Evolutionary conservation across 164 flowering plant species (phyloP), one percentile per base, ranked within the genome.

Genomic region (Warburgia ugandensis): DNA sequence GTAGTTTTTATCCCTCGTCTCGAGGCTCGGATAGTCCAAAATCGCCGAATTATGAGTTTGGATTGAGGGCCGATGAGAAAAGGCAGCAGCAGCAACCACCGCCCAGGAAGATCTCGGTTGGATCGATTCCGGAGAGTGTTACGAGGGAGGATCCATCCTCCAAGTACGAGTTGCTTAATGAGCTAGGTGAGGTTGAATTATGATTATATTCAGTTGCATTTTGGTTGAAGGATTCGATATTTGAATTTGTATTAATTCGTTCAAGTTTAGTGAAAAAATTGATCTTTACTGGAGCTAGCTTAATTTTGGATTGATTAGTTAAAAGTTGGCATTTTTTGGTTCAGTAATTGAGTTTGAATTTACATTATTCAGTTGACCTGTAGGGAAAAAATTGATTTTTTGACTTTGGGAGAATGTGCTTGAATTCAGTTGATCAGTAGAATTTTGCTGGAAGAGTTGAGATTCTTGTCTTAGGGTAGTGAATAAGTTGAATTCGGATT

Each of bases 161-260:
- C 4, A 94, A 84, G 79, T 94, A 89, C 49, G 94, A 86, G 45
- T 67, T 89, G 74, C 88, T 89, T n/a, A 44, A 51, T 52, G 99
- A 94, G 55, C 81, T 89, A 1, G 99, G 99, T 89, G 61, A 60
- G 77, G n/a, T 26, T 29, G 33, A 29, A 11, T 23, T 55, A 30
- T 25, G 14, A 45, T 10, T 25, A 4, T 22, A 9, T 45, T 36
- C n/a, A 25, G 26, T 11, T 25, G 26, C 28, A 25, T 25, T 4
- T 25, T 20, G 23, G 48, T 7, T 11, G 30, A 21, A 45, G 14
- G 10, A 22, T 22, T 45, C 3, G 14, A 21, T 21, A 2, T 3
- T 12, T 45, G 14, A 13, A 36, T 13, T 2, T 36, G 39, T 36
- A 36, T 7, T 36, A 35, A 49, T 21, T 49, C 35, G 26, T n/a